phyloP scores from a whole-genome alignment of 2,329 filamentous ascomycete species.

The Fusarium neocosmosporiellum region DNA sequence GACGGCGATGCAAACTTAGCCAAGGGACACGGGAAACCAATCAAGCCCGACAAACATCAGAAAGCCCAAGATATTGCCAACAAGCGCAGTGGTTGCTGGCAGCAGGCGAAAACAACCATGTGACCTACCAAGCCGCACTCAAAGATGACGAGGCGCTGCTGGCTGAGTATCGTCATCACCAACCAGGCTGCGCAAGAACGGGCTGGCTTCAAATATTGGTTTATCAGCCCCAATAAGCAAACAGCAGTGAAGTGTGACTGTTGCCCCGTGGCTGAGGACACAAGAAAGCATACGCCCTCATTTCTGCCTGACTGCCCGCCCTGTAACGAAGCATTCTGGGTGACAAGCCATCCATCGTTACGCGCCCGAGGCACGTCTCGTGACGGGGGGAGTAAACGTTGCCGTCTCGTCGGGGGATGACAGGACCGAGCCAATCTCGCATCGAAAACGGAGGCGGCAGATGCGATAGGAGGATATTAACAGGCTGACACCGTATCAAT shows the following conservation, averaged over 20 bases:
- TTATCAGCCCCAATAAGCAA: slow-evolving; percentile 20
- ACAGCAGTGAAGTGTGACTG: neutral
- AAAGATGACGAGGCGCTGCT: slow-evolving; percentile 33
- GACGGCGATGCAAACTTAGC: neutral
- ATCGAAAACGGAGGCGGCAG: neutral
- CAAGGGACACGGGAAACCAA: neutral
- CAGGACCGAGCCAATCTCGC: slow-evolving; percentile 28
- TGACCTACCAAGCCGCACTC: slow-evolving; percentile 10
- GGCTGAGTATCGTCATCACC: slow-evolving; percentile 22
- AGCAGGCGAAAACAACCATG: slow-evolving; percentile 8
- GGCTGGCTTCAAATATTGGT: neutral
- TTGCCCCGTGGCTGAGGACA: neutral
- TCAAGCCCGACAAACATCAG: neutral
- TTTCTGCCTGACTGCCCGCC: neutral
- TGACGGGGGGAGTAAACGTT: slow-evolving; percentile 9
- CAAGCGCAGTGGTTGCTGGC: neutral
- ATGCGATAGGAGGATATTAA: slow-evolving; percentile 13
- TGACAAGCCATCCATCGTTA: neutral
- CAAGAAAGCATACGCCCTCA: neutral
- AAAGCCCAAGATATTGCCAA: neutral
- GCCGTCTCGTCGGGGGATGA: slow-evolving; percentile 12
- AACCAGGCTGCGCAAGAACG: neutral
- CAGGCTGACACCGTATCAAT: slow-evolving; percentile 13
- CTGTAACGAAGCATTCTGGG: slow-evolving; percentile 17
- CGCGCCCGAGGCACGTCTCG: slow-evolving; percentile 17